Conservation (phyloP, 2,329 filamentous ascomycete genomes). For the Pseudonectria foliicola region DNA sequence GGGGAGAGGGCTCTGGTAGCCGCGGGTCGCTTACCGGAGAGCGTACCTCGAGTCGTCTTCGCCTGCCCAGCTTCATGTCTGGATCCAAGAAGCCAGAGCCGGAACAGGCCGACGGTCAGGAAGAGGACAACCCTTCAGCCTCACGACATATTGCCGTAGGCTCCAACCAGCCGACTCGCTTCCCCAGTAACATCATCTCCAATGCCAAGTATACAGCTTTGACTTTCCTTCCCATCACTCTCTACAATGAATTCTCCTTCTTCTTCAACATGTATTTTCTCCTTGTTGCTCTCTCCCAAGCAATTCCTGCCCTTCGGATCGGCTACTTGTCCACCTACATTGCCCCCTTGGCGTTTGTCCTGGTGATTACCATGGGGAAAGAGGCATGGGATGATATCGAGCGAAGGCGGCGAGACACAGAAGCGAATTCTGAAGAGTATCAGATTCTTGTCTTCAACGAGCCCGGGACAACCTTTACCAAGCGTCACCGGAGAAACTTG, state of each 20-base stretch:
- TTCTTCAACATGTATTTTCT: conserved; percentile 99
- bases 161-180: conserved; percentile 63
- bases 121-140: conserved; percentile 57
- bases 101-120: conserved; percentile 41
- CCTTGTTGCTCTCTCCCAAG: conserved; percentile 87
- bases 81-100: conserved; percentile 25
- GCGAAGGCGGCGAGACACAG: conserved; percentile 75
- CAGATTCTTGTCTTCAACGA: conserved; percentile 67
- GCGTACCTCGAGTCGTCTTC: conserved; percentile 42
- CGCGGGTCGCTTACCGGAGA: conserved; percentile 23
- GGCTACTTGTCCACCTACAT: conserved; percentile 94
- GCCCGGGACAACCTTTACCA: conserved; percentile 32
- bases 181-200: conserved; percentile 84
- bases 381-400: conserved; percentile 93
- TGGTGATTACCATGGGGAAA: conserved; percentile 87
- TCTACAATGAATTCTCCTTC: conserved; percentile 99
- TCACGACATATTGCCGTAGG: conserved; percentile 73
- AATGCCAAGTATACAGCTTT: conserved; percentile 97
- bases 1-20: conserved; percentile 26
- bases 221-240: conserved; percentile 86
- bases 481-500: conserved; percentile 30
- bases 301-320: conserved; percentile 81
- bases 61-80: conserved; percentile 63
- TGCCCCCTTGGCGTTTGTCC: conserved; percentile 83
- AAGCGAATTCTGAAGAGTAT: conserved; percentile 90